Evolutionary conservation across 495 filamentous ascomycete genomes (phyloP).

Genomic region (Friedmanniomyces endolithicus): DNA sequence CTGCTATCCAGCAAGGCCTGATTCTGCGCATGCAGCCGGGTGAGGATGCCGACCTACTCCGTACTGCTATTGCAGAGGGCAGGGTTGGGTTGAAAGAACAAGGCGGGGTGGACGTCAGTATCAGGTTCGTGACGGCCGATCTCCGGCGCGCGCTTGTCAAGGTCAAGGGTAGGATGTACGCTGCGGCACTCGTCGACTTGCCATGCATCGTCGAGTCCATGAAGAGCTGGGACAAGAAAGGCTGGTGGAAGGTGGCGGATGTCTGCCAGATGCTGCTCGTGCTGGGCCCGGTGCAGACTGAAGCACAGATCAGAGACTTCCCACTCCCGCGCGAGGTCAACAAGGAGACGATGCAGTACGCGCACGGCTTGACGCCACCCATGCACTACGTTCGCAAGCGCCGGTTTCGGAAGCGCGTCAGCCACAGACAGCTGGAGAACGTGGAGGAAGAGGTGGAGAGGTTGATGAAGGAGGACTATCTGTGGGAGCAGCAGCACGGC

Average conservation of each 20-base stretch:
- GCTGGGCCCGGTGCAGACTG: conserved; percentile 52
- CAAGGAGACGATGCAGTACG: conserved; percentile 56
- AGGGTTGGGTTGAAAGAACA: conserved; percentile 53
- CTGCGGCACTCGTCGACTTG: conserved; percentile 72
- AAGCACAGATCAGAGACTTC: conserved; percentile 57
- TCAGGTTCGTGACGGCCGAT: conserved; percentile 68
- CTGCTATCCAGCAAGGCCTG: conserved; percentile 74
- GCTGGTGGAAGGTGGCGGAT: conserved; percentile 88
- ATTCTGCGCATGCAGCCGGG: conserved; percentile 80
- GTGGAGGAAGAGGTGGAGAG: conserved; percentile 73
- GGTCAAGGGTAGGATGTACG: conserved; percentile 59
- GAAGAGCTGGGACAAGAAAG: conserved; percentile 89
- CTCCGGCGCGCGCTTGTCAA: conserved; percentile 60
- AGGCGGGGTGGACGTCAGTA: conserved; percentile 54
- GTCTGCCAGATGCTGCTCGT: conserved; percentile 92
- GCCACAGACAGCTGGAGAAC: conserved; percentile 73
- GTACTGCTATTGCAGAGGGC: conserved; percentile 55
- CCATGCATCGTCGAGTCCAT: conserved; percentile 87
- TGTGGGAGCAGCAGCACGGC: conserved; percentile 36
- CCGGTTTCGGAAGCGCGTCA: conserved; percentile 72
- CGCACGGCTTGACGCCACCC: conserved; percentile 85
- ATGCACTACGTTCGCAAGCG: conserved; percentile 76
- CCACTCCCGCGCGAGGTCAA: conserved; percentile 55
- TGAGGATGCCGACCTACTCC: conserved; percentile 69
- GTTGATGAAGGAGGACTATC: conserved; percentile 55